Conservation (phyloP, 1,139 yeast species). For the Diutina neorugosa region DNA sequence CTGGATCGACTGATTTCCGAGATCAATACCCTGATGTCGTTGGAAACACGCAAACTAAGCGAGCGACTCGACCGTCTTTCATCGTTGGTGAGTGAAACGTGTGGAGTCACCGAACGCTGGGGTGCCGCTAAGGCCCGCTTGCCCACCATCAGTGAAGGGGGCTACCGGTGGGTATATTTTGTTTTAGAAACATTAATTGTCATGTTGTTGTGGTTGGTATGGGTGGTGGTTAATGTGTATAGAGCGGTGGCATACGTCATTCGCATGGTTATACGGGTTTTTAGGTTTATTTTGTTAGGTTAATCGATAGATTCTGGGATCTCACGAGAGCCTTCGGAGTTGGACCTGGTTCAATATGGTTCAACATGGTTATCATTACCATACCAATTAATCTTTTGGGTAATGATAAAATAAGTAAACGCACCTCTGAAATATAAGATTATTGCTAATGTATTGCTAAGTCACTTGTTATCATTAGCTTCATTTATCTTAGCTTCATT, state of each 20-base stretch:
- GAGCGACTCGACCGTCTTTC: conserved; percentile 55
- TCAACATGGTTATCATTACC: no score
- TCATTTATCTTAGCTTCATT: no score
- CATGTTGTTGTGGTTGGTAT: not conserved
- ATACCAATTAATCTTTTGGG: no score
- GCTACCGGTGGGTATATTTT: not conserved
- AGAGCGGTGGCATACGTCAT: not conserved
- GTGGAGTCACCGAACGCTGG: not conserved
- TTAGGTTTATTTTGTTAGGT: not conserved
- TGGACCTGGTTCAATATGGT: not conserved
- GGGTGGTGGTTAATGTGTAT: conserved; percentile 1
- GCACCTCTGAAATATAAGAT: no score
- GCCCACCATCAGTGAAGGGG: not conserved
- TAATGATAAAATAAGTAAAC: no score
- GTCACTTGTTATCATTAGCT: no score
- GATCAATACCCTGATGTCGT: conserved; percentile 66
- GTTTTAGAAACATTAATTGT: not conserved
- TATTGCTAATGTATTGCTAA: no score
- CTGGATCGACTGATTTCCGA: conserved; percentile 75
- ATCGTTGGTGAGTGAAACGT: conserved; percentile 12
- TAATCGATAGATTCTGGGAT: not conserved
- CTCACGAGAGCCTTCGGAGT: no score
- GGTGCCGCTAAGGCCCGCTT: not conserved
- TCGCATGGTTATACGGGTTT: not conserved
- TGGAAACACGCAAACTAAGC: conserved; percentile 58